Conservation (phyloP, 1,284 basidiomycete species). For the Ceratobasidium sp. region DNA sequence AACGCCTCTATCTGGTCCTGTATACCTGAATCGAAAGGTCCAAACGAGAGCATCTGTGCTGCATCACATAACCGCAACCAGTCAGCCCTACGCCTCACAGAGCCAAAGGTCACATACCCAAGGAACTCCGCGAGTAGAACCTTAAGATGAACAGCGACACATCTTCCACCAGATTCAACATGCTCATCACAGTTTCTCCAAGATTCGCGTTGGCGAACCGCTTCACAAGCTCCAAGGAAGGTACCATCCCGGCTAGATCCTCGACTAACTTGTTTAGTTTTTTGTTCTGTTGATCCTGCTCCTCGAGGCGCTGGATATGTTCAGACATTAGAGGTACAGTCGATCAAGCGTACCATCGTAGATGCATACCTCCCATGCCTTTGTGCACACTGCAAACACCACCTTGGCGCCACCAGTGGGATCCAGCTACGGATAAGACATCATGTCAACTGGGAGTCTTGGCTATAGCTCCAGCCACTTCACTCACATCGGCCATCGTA, state of each 20-base stretch:
- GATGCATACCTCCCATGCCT: slow-evolving; percentile 21
- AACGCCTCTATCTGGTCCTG: background rate
- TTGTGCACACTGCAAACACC: background rate
- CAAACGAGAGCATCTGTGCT: background rate
- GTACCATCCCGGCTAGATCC: background rate
- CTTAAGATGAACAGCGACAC: background rate
- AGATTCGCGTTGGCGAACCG: background rate
- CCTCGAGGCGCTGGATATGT: background rate
- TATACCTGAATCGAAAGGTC: background rate
- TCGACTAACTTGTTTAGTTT: background rate
- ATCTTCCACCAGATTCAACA: slow-evolving; percentile 17
- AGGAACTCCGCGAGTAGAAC: background rate
- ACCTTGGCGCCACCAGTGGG: background rate
- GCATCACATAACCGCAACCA: background rate
- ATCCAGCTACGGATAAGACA: background rate
- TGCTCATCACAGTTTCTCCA: background rate
- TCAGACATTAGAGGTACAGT: background rate
- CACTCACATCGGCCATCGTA: slow-evolving; percentile 5
- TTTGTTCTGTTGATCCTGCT: background rate
- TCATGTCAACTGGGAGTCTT: background rate
- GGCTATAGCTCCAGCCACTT: background rate
- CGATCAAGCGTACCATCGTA: background rate
- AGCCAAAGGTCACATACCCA: background rate
- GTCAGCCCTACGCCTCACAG: too few species aligned
- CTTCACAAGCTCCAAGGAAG: background rate